A percentile compares a stretch with the other conserved stretches of the same genome.
phyloP scores from a whole-genome alignment of 2,329 filamentous ascomycete genomes.

The Colletotrichum tanaceti region DNA sequence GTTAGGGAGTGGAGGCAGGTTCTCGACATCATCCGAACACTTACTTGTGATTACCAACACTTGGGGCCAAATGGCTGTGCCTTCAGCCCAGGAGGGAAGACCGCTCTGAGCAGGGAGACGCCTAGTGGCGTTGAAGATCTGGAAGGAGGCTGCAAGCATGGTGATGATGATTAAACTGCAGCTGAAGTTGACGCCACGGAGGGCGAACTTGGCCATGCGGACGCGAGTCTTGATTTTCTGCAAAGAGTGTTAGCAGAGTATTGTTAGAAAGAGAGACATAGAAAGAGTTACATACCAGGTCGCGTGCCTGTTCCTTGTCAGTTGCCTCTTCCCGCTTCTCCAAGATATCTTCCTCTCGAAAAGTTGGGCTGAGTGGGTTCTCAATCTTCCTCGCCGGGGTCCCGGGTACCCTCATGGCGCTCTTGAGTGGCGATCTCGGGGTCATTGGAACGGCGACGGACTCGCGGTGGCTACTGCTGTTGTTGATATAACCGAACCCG shows the following conservation, averaged over 20 bases:
- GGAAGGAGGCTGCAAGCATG: constrained; percentile 88
- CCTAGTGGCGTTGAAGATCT: constrained; percentile 92
- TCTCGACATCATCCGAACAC: not conserved
- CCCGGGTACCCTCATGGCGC: constrained; percentile 87
- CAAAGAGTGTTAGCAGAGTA: constrained; percentile 43
- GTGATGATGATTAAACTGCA: constrained; percentile 94
- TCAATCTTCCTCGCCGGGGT: constrained; percentile 78
- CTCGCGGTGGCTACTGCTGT: constrained; percentile 58
- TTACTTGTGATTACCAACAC: constrained; percentile 74
- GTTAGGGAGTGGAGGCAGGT: not conserved
- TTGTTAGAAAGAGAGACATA: too few species aligned
- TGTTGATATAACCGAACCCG: constrained; percentile 90
- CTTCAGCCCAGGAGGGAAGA: constrained; percentile 84
- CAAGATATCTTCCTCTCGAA: constrained; percentile 85
- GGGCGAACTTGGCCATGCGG: constrained; percentile 90
- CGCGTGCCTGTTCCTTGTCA: constrained; percentile 87
- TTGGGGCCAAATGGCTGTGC: constrained; percentile 89
- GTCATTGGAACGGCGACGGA: constrained; percentile 72
- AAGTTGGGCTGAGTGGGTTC: constrained; percentile 91
- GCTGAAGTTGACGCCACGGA: constrained; percentile 96
- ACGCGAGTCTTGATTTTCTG: constrained; percentile 95
- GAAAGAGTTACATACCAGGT: constrained; percentile 74
- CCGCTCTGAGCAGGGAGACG: constrained; percentile 78
- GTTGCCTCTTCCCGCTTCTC: constrained; percentile 86
- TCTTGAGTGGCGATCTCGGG: constrained; percentile 85